Conservation (phyloP, 257 asterid genomes). For the Petrea volubilis region DNA sequence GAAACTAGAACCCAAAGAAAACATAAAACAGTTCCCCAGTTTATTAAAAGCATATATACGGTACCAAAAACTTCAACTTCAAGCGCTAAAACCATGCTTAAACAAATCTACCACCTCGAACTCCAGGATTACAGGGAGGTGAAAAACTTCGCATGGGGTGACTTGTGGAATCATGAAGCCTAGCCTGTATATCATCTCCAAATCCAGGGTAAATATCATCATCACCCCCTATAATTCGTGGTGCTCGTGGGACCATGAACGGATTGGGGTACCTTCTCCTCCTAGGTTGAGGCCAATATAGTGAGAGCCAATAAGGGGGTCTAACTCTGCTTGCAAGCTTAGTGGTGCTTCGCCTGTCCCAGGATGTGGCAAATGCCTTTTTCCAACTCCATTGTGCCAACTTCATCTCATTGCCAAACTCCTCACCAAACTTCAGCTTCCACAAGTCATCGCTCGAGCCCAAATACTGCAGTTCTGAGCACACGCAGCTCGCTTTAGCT, state of each 20-base stretch:
- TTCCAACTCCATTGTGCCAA: conserved; percentile 60
- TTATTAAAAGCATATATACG: neutral
- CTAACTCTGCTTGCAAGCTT: conserved; percentile 22
- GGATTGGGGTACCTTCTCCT: conserved; percentile 37
- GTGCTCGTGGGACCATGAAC: conserved; percentile 34
- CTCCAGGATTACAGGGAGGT: conserved; percentile 45
- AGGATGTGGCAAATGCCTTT: conserved; percentile 44
- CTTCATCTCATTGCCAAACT: conserved; percentile 33
- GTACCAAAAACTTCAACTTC: no score
- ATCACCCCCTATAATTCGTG: conserved; percentile 47
- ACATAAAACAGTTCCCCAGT: neutral
- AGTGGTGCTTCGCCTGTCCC: conserved; percentile 38
- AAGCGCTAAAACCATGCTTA: neutral
- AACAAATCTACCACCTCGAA: conserved; percentile 28
- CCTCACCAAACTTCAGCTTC: conserved; percentile 60
- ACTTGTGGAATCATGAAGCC: conserved; percentile 9
- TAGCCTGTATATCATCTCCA: conserved; percentile 22
- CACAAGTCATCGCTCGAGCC: conserved; percentile 75
- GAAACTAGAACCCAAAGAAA: neutral
- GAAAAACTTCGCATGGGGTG: conserved; percentile 27
- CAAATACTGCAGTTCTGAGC: conserved; percentile 61
- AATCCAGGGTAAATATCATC: conserved; percentile 31
- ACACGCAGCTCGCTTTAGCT: conserved; percentile 59
- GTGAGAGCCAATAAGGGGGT: neutral
- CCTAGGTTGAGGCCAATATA: conserved; percentile 25